phyloP scores from a whole-genome alignment of 2,329 filamentous ascomycete genomes.

The Colletotrichum sp. region DNA sequence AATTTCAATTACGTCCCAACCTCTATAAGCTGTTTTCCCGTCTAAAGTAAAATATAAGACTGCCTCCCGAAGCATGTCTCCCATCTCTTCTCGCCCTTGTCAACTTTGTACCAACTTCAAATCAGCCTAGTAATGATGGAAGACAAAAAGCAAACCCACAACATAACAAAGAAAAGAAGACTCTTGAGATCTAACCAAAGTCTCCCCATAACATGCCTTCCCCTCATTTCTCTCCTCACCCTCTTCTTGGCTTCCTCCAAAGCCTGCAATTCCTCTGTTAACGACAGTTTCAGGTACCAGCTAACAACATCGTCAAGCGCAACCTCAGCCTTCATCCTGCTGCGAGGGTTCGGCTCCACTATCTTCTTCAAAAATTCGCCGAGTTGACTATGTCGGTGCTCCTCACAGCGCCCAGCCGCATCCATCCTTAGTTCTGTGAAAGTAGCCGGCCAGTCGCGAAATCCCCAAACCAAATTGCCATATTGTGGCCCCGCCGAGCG shows the following conservation, averaged over 20 bases:
- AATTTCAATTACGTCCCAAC: not conserved
- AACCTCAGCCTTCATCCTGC: not conserved
- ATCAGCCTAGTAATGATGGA: not conserved
- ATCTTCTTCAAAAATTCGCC: accelerated
- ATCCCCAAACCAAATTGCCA: not conserved
- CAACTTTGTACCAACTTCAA: not conserved
- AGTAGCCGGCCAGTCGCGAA: too few species aligned
- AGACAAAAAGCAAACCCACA: not conserved
- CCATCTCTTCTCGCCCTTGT: not conserved
- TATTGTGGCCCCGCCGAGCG: not conserved
- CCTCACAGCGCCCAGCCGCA: too few species aligned
- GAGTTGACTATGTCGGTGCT: not conserved
- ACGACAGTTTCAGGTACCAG: too few species aligned
- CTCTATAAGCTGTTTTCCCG: not conserved
- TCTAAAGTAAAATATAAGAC: not conserved
- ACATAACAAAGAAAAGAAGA: not conserved
- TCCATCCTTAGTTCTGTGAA: too few species aligned
- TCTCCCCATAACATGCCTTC: not conserved
- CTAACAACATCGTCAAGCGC: not conserved
- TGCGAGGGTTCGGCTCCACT: not conserved
- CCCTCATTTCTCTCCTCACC: not conserved
- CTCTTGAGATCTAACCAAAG: not conserved
- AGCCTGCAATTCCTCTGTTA: not conserved
- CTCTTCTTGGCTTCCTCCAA: not conserved
- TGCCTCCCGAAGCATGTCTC: not conserved